phyloP scores from a whole-genome alignment of 495 filamentous ascomycete genomes.

The Aspergillus ostianus region DNA sequence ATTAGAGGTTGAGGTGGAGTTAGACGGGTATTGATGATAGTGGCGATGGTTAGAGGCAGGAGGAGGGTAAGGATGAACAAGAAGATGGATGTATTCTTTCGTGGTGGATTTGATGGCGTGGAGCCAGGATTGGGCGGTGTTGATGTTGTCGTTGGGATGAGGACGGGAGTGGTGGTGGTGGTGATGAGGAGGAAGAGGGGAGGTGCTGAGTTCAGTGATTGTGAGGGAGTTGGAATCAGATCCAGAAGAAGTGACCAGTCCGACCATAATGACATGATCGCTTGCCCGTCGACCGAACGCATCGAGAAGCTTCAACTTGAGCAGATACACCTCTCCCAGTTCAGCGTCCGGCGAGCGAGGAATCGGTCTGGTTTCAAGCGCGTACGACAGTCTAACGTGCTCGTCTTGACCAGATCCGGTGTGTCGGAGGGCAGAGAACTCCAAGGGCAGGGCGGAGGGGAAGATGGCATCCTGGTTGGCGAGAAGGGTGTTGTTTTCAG shows the following conservation, averaged over 20 bases:
- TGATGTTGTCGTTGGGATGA: no score
- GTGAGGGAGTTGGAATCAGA: constrained; percentile 19
- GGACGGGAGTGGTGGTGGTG: no score
- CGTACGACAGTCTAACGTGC: constrained; percentile 25
- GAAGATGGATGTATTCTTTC: no score
- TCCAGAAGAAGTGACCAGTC: constrained; percentile 38
- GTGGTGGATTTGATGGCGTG: no score
- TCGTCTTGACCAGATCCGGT: constrained; percentile 14
- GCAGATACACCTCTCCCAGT: constrained; percentile 23
- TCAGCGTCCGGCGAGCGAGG: constrained; percentile 17
- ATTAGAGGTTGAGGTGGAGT: no score
- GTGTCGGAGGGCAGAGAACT: constrained; percentile 28
- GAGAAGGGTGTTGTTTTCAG: constrained; percentile 36
- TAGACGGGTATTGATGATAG: no score
- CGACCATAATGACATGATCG: constrained; percentile 49
- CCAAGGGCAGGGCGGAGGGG: constrained; percentile 35
- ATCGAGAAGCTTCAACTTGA: constrained; percentile 29
- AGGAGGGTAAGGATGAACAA: no score
- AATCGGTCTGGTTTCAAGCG: constrained; percentile 27
- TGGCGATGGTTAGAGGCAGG: no score
- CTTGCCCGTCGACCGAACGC: constrained; percentile 50
- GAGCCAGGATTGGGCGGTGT: no score
- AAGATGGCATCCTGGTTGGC: constrained; percentile 47
- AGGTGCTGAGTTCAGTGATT: constrained; percentile 25
- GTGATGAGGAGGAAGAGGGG: background rate